A percentile compares a stretch with the other conserved stretches of the same genome.
phyloP scores from a whole-genome alignment of 2,329 filamentous ascomycete species.

The Apiospora rasikravindrae region DNA sequence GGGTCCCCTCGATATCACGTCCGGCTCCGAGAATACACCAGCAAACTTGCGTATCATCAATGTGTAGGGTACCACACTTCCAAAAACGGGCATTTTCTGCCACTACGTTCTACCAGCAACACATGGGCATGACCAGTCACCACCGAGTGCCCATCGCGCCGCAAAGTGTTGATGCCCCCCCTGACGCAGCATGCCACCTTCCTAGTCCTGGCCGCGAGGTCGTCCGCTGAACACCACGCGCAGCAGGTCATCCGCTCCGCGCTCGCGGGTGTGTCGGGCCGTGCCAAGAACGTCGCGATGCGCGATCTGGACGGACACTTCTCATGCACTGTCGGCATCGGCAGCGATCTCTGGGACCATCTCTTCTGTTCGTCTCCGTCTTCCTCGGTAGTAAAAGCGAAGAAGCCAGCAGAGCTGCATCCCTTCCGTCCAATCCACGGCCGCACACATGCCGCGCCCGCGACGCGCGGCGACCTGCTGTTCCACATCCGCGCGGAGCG shows the following conservation, averaged over 20 bases:
- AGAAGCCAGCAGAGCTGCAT: conserved; percentile 56
- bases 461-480: conserved; percentile 61
- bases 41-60: background rate
- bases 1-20: background rate
- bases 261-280: conserved; percentile 48
- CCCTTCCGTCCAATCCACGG: conserved; percentile 55
- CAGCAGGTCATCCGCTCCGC: conserved; percentile 48
- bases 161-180: conserved; percentile 57
- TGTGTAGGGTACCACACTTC: background rate
- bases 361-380: conserved; percentile 32
- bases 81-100: background rate
- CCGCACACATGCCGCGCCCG: conserved; percentile 53
- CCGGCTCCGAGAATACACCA: background rate
- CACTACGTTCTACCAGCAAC: background rate
- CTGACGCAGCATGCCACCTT: conserved; percentile 60
- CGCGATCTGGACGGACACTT: conserved; percentile 53
- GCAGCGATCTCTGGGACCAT: conserved; percentile 55
- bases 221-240: conserved; percentile 38
- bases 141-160: conserved; percentile 42
- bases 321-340: conserved; percentile 60
- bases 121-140: background rate
- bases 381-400: conserved; percentile 36
- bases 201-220: conserved; percentile 51
- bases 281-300: conserved; percentile 59
- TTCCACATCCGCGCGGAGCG: conserved; percentile 65